A percentile compares a stretch with the other conserved stretches of the same genome.
These are phyloP conservation scores for Prinsepia uniflora DNA, from an alignment of 306 rosid genomes.

Conservation along the genomic window DNA sequence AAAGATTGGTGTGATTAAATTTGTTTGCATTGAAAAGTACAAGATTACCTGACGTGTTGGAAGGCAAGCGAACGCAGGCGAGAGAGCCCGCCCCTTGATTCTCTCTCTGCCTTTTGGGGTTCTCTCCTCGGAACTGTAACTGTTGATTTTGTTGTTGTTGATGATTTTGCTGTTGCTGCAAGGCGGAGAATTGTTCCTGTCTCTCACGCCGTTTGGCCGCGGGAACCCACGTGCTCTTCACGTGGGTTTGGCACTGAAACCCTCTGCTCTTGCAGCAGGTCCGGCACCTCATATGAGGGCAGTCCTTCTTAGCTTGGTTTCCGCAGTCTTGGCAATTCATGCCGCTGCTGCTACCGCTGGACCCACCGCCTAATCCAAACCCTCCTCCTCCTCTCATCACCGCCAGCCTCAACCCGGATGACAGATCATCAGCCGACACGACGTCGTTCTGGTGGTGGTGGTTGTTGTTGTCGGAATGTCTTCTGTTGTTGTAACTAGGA, in stretches of 20 bases:
- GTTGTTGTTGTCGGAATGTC: constrained; percentile 19
- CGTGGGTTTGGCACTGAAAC: constrained; percentile 86
- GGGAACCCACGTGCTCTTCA: constrained; percentile 98
- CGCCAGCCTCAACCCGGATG: constrained; percentile 54
- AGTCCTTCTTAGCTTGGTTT: constrained; percentile 93
- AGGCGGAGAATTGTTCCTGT: constrained; percentile 55
- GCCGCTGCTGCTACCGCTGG: constrained; percentile 29
- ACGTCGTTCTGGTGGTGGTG: constrained; percentile 28
- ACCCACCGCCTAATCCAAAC: constrained; percentile 11
- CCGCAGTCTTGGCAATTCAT: constrained; percentile 96
- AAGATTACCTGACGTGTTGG: constrained; percentile 67
- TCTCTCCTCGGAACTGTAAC: constrained; percentile 30
- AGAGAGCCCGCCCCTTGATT: constrained; percentile 35
- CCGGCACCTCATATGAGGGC: constrained; percentile 72
- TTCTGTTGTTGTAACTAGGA: constrained; percentile 36
- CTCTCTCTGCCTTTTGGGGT: constrained; percentile 58
- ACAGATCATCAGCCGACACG: constrained; percentile 48
- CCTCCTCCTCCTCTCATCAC: constrained; percentile 45
- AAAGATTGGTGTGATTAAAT: neutral
- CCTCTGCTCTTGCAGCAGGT: constrained; percentile 98
- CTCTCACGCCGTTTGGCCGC: constrained; percentile 91
- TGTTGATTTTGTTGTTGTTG: constrained; percentile 32
- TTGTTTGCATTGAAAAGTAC: constrained; percentile 23
- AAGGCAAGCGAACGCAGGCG: constrained; percentile 58
- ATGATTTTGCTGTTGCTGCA: constrained; percentile 44